These are phyloP conservation scores for Corchorus capsularis DNA, from an alignment of 345 rosid genomes.

Conservation along the genomic window DNA sequence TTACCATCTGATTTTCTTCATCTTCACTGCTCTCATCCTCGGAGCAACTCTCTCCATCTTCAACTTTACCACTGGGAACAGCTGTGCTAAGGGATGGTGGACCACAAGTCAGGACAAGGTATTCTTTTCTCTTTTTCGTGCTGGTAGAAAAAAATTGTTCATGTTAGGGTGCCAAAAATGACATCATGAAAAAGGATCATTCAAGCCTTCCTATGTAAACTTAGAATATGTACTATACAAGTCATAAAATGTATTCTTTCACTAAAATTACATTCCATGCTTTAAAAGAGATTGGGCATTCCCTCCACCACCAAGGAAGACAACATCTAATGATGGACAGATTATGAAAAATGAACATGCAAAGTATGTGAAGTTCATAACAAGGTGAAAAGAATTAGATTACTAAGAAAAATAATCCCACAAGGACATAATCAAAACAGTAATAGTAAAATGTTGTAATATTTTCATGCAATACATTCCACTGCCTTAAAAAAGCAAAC, in stretches of 20 bases:
- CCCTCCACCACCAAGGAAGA: background rate
- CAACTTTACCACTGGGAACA: constrained; percentile 50
- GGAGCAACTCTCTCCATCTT: constrained; percentile 58
- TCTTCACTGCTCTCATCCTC: constrained; percentile 64
- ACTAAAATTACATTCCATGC: background rate
- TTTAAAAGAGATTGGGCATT: background rate
- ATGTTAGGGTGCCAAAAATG: background rate
- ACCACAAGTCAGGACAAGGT: constrained; percentile 82
- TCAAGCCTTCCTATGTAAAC: constrained; percentile 44
- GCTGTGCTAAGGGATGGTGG: constrained; percentile 54
- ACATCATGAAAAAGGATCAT: constrained; percentile 16
- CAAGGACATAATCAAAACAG: background rate
- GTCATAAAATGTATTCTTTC: background rate
- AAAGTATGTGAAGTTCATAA: background rate
- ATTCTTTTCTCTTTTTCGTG: constrained; percentile 83
- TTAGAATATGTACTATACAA: background rate
- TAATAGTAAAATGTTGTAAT: background rate
- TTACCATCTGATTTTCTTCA: constrained; percentile 64
- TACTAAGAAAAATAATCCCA: background rate
- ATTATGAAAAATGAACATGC: background rate
- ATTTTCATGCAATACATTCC: constrained; percentile 8
- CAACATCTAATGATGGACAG: background rate
- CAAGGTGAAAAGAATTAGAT: background rate
- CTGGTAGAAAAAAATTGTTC: constrained; percentile 35
- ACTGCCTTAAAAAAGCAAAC: background rate